A percentile compares a stretch with the other conserved stretches of the same genome.
Evolutionary conservation across 768 basidiomycete species (phyloP).

Genomic region (Mycena metata): DNA sequence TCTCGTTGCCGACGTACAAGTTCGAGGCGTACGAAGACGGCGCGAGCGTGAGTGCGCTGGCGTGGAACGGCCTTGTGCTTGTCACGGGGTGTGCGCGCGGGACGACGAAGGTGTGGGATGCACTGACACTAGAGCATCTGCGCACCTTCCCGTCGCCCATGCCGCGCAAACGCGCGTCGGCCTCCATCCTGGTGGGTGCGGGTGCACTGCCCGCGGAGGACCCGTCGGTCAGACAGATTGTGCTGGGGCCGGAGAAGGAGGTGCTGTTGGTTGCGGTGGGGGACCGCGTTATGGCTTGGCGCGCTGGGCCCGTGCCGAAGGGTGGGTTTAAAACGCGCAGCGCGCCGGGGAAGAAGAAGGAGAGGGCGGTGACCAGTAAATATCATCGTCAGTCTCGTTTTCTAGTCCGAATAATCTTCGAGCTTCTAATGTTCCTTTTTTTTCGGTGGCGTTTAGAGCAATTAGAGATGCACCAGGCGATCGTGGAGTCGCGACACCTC

Average conservation of each 20-base stretch:
- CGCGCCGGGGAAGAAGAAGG: conserved; percentile 50
- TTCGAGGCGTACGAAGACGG: conserved; percentile 78
- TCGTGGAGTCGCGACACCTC: conserved; percentile 68
- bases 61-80: conserved; percentile 71
- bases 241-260: conserved; percentile 66
- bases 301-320: conserved; percentile 61
- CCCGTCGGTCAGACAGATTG: conserved; percentile 66
- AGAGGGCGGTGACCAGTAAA: conserved; percentile 51
- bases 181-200: conserved; percentile 29
- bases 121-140: conserved; percentile 70
- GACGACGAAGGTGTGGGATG: conserved; percentile 72
- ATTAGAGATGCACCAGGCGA: conserved; percentile 72
- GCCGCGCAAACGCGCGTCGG: conserved; percentile 48
- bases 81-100: conserved; percentile 78
- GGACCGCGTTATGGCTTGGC: conserved; percentile 76
- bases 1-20: conserved; percentile 43
- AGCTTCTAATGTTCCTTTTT: conserved; percentile 18
- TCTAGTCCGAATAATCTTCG: neutral
- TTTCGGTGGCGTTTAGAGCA: conserved; percentile 58
- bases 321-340: conserved; percentile 50
- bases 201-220: conserved; percentile 43
- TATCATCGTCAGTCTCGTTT: conserved; percentile 59
- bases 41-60: conserved; percentile 69
- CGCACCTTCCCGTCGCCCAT: conserved; percentile 67
- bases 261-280: conserved; percentile 72